Conservation (phyloP, 352 stramenopile species). For the Achlya hypogyna region DNA sequence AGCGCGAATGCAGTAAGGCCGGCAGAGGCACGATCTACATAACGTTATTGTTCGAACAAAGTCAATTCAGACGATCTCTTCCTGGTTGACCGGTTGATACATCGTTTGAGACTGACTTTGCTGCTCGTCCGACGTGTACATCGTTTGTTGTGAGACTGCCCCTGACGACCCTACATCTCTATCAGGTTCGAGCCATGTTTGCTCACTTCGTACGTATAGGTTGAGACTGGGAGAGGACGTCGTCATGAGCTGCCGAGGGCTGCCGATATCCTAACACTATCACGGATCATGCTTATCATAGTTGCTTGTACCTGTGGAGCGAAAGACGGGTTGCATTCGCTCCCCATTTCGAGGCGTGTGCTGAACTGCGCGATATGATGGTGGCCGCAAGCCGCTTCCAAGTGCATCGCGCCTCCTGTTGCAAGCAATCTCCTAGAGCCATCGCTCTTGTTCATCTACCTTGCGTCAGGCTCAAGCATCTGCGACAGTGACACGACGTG, state of each 20-base stretch:
- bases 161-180: slow-evolving; percentile 3
- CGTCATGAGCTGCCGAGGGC: neutral
- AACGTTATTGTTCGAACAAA: neutral
- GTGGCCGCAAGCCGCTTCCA: neutral
- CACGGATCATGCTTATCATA: neutral
- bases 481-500: slow-evolving; percentile 17
- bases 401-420: neutral
- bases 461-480: slow-evolving; percentile 17
- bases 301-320: neutral
- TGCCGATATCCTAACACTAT: neutral
- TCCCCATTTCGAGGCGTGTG: neutral
- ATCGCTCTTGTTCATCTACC: too few relatives aligned
- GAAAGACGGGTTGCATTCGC: neutral
- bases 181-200: too few relatives aligned
- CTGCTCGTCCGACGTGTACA: slow-evolving; percentile 16
- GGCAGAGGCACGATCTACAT: slow-evolving; percentile 4
- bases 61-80: slow-evolving; percentile 2
- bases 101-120: slow-evolving; percentile 12
- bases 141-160: slow-evolving; percentile 13
- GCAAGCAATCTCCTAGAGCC: neutral
- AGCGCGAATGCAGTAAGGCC: slow-evolving; percentile 6
- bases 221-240: slow-evolving; percentile 8
- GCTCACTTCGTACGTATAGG: slow-evolving; percentile 12
- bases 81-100: neutral
- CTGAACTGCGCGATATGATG: neutral